These are phyloP conservation scores for Verticillium tricorpus DNA, from an alignment of 2,329 filamentous ascomycete genomes.

Conservation along the genomic window DNA sequence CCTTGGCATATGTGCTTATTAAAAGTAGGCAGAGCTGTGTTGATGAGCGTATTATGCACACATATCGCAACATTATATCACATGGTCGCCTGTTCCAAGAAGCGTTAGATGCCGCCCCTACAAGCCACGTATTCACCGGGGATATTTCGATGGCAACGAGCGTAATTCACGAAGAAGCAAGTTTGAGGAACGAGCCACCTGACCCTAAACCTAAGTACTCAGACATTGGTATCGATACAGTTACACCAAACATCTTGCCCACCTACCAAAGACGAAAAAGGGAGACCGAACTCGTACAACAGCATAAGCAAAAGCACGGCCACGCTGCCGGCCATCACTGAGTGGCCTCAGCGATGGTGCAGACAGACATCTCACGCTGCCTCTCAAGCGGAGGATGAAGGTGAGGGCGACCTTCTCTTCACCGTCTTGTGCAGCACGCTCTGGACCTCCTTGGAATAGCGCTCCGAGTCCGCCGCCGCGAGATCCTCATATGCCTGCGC, in stretches of 20 bases:
- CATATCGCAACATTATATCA: too few species aligned
- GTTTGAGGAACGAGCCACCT: background rate
- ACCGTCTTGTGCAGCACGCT: constrained; percentile 14
- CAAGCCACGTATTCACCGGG: too few species aligned
- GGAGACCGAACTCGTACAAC: background rate
- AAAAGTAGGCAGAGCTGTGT: too few species aligned
- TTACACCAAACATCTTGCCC: background rate
- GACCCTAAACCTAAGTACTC: background rate
- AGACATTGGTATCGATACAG: background rate
- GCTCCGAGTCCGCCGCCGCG: constrained; percentile 20
- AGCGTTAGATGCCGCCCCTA: too few species aligned
- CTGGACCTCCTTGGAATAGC: constrained; percentile 24
- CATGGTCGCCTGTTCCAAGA: too few species aligned
- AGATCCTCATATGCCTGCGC: constrained; percentile 30
- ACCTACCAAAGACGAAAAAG: background rate
- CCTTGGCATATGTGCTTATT: too few species aligned
- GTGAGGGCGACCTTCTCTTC: background rate
- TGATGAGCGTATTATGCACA: too few species aligned
- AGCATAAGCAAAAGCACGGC: background rate
- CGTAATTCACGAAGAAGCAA: background rate
- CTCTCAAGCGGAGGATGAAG: background rate
- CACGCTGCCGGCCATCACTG: background rate
- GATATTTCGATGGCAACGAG: background rate
- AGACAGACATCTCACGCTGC: background rate
- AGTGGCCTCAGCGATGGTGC: background rate